phyloP scores from a whole-genome alignment of 1,284 basidiomycete genomes.

The Trametes polyzona region DNA sequence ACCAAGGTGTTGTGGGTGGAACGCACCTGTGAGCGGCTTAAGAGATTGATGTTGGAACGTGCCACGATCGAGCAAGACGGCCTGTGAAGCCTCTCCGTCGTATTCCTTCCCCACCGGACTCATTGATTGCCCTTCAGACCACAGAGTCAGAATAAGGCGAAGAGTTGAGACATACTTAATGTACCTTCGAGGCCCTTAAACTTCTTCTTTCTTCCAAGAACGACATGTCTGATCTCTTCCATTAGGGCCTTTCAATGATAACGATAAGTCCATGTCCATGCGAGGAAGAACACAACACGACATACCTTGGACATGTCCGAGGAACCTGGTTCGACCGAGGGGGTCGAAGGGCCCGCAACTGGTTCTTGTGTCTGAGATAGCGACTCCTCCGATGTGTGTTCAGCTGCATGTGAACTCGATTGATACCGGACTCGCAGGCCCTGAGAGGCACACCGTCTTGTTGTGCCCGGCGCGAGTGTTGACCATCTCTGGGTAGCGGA shows the following conservation, averaged over 20 bases:
- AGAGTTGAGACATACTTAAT: background rate
- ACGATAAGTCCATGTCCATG: no score
- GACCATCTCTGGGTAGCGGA: no score
- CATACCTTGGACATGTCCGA: background rate
- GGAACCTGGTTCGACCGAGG: background rate
- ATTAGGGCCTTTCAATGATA: no score
- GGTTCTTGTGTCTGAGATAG: background rate
- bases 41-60: background rate
- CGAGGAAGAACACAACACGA: no score
- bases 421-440: background rate
- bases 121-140: constrained; percentile 1
- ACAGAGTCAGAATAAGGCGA: background rate
- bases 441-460: no score
- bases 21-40: constrained; percentile 16
- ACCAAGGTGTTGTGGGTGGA: no score
- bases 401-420: background rate
- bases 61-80: background rate
- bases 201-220: background rate
- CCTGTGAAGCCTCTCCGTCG: background rate
- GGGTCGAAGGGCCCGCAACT: background rate
- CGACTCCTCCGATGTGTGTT: background rate
- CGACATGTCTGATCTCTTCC: no score
- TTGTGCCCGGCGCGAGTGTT: no score
- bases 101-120: background rate
- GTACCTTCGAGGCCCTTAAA: constrained; percentile 7